Percentiles rank a stretch among this genome's conserved stretches.
Conservation (phyloP, 345 rosid species). For the Dovyalis caffra region DNA sequence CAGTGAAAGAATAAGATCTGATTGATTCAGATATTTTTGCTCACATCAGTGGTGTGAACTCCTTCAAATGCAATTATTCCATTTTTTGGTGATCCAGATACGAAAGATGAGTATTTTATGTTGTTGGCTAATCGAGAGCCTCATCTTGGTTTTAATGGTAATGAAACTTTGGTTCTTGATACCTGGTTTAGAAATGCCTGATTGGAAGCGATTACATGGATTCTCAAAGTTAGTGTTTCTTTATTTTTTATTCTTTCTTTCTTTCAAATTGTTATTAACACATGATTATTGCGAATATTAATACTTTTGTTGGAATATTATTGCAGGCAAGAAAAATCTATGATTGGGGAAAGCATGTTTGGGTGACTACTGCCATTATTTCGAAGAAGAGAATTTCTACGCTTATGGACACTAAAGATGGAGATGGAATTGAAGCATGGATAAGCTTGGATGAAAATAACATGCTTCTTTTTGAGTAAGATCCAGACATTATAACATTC, state of each 20-base stretch:
- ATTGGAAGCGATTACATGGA: conserved; percentile 49
- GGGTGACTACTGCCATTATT: too few species aligned
- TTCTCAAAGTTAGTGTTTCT: conserved; percentile 43
- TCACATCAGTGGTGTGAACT: conserved; percentile 75
- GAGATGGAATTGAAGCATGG: too few species aligned
- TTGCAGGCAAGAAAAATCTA: conserved; percentile 41
- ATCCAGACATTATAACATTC: too few species aligned
- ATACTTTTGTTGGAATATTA: conserved; percentile 2
- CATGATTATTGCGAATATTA: background rate
- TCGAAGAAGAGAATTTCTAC: too few species aligned
- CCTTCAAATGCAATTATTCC: conserved; percentile 84
- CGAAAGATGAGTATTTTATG: conserved; percentile 30
- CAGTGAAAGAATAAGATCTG: conserved; percentile 70
- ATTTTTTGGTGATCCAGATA: conserved; percentile 27
- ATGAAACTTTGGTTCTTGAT: conserved; percentile 22
- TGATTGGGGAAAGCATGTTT: conserved; percentile 23
- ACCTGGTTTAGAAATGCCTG: conserved; percentile 41
- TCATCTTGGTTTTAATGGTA: conserved; percentile 25
- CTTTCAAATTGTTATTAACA: background rate
- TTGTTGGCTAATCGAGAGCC: conserved; percentile 42
- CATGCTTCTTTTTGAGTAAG: too few species aligned
- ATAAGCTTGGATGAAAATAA: too few species aligned
- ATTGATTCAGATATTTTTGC: conserved; percentile 81
- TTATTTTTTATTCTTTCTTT: background rate
- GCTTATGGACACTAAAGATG: too few species aligned